Percentiles rank a stretch among this genome's conserved stretches.
Evolutionary conservation across 176 grass and related monocot genomes (phyloP).

Genomic region (Cenchrus purpureus): DNA sequence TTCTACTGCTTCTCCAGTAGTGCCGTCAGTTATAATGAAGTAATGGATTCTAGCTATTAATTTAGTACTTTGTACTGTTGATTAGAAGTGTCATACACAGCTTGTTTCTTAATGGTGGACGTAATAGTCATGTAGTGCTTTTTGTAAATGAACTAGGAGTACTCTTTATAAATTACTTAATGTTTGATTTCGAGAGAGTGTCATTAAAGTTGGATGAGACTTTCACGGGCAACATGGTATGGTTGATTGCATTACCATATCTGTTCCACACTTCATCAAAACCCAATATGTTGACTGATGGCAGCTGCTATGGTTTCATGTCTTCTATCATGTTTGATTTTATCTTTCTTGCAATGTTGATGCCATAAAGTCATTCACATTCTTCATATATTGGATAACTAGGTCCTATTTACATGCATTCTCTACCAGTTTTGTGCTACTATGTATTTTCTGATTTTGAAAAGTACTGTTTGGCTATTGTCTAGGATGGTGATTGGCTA

Average conservation of each 20-base stretch:
- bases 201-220: neutral
- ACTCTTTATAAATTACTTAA: slow-evolving; percentile 17
- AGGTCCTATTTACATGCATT: slow-evolving; percentile 10
- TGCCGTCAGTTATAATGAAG: neutral
- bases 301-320: neutral
- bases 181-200: neutral
- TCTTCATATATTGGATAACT: slow-evolving; percentile 27
- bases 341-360: slow-evolving; percentile 16
- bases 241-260: slow-evolving; percentile 10
- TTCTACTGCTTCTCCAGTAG: slow-evolving; percentile 18
- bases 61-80: slow-evolving; percentile 15
- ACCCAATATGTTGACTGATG: slow-evolving; percentile 7
- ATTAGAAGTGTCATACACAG: neutral
- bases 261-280: slow-evolving; percentile 8
- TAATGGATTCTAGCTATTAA: slow-evolving; percentile 13
- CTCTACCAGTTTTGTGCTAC: neutral
- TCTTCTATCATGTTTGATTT: slow-evolving; percentile 13
- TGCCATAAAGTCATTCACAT: slow-evolving; percentile 25
- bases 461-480: slow-evolving; percentile 10
- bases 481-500: slow-evolving; percentile 97
- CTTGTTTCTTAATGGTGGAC: neutral
- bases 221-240: slow-evolving; percentile 1
- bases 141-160: slow-evolving; percentile 10
- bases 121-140: neutral
- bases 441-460: slow-evolving; percentile 28